Percentiles rank a stretch among this genome's conserved stretches.
These are phyloP conservation scores for Vanrija sp. DNA, from an alignment of 1,284 basidiomycete genomes.

Conservation along the genomic window DNA sequence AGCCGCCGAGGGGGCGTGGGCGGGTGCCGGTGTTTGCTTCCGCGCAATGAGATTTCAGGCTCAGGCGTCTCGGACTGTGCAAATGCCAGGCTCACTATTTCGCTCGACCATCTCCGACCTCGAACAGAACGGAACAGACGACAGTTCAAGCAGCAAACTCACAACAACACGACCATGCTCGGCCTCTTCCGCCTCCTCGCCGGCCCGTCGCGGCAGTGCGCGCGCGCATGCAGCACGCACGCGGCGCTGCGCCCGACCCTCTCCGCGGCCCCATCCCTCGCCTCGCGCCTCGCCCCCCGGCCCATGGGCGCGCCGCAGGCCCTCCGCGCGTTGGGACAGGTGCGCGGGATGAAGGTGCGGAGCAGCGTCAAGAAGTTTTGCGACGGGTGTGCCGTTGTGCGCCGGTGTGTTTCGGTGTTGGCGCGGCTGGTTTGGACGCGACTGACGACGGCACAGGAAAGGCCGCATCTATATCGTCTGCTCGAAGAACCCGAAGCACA, in stretches of 20 bases:
- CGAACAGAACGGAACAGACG: background rate
- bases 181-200: background rate
- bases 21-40: slow-evolving; percentile 1
- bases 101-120: background rate
- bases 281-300: background rate
- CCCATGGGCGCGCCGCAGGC: slow-evolving; percentile 12
- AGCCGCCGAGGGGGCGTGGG: background rate
- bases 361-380: slow-evolving; percentile 90
- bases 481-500: slow-evolving; percentile 92
- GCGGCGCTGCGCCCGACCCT: slow-evolving; percentile 4
- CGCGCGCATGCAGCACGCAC: slow-evolving; percentile 8
- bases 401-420: slow-evolving; percentile 52
- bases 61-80: background rate
- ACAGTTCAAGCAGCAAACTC: background rate
- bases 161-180: background rate
- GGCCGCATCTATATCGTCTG: slow-evolving; percentile 92
- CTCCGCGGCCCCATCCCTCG: background rate
- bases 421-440: background rate
- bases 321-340: slow-evolving; percentile 23
- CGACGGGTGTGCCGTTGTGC: slow-evolving; percentile 80
- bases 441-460: slow-evolving; percentile 55
- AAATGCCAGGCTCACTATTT: background rate
- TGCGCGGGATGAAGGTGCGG: slow-evolving; percentile 90
- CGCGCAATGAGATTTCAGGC: background rate
- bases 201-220: slow-evolving; percentile 1